Percentiles rank a stretch among this genome's conserved stretches.
These are phyloP conservation scores for Haematococcus lacustris DNA, from an alignment of 139 green algal species.

Conservation along the genomic window DNA sequence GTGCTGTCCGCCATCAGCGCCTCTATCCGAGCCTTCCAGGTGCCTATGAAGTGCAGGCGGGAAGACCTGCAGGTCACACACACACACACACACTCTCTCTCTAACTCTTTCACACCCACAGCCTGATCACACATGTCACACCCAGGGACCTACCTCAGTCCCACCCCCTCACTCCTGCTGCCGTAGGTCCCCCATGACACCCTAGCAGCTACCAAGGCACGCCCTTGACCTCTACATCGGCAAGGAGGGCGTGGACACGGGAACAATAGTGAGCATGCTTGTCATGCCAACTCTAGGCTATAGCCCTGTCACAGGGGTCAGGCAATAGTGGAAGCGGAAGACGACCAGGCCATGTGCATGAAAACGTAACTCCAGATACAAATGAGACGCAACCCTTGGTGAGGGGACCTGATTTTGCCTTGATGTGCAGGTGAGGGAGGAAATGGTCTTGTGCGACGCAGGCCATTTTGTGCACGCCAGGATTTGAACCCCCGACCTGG, in stretches of 20 bases:
- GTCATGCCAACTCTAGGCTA: no score
- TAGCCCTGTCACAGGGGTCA: no score
- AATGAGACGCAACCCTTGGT: no score
- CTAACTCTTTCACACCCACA: background rate
- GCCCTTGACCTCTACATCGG: background rate
- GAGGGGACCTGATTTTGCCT: no score
- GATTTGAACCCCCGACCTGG: background rate
- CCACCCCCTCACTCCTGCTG: no score
- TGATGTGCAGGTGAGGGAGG: no score
- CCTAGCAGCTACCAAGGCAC: background rate
- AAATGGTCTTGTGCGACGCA: no score
- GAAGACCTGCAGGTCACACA: constrained; percentile 14
- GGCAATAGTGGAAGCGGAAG: no score
- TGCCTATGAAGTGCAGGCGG: constrained; percentile 80
- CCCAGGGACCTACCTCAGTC: background rate
- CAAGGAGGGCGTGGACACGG: no score
- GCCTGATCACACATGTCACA: background rate
- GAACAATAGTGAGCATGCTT: no score
- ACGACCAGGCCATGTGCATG: no score
- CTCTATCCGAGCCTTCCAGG: constrained; percentile 72
- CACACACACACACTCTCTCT: background rate
- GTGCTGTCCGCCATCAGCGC: constrained; percentile 42
- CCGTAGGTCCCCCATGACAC: background rate
- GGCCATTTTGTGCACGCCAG: no score
- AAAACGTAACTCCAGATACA: background rate